Evolutionary conservation across 2,329 filamentous ascomycete genomes (phyloP).

Genomic region (Alternaria sp.): DNA sequence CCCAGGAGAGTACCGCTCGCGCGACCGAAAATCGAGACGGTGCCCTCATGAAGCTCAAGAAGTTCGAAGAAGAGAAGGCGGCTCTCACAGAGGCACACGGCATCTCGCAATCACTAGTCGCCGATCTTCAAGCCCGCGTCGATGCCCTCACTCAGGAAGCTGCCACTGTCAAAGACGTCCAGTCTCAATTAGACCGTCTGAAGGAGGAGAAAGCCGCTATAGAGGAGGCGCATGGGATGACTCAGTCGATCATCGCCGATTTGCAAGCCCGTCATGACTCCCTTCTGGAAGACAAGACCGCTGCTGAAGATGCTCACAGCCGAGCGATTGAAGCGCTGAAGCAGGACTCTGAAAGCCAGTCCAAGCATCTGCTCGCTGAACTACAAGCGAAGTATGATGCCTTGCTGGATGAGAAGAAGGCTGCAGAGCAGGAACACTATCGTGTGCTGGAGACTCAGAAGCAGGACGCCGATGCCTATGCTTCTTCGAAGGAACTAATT

Average conservation of each 20-base stretch:
- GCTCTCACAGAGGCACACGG: conserved; percentile 28
- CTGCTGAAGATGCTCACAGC: conserved; percentile 38
- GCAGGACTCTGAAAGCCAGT: conserved; percentile 35
- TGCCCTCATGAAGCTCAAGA: conserved; percentile 30
- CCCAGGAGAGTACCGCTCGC: conserved; percentile 32
- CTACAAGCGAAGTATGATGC: conserved; percentile 38
- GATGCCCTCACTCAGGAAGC: conserved; percentile 26
- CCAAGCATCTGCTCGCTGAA: conserved; percentile 36
- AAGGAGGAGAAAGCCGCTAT: conserved; percentile 27
- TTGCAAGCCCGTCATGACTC: conserved; percentile 39
- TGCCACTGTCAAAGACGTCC: conserved; percentile 11
- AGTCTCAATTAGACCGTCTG: conserved; percentile 20
- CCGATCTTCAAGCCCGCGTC: conserved; percentile 32
- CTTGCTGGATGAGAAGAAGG: conserved; percentile 37
- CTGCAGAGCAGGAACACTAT: conserved; percentile 31
- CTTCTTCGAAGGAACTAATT: conserved; percentile 20
- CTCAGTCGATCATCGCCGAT: conserved; percentile 36
- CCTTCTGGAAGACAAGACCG: conserved; percentile 38
- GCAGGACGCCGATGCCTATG: conserved; percentile 29
- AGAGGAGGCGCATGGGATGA: conserved; percentile 30
- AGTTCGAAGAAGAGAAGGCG: conserved; percentile 33
- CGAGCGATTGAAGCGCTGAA: conserved; percentile 40
- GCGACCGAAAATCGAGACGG: conserved; percentile 32
- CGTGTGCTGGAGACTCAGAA: conserved; percentile 36
- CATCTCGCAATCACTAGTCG: conserved; percentile 27